Conservation (phyloP, 2,329 filamentous ascomycete genomes). For the Mycosphaerella arachidis region DNA sequence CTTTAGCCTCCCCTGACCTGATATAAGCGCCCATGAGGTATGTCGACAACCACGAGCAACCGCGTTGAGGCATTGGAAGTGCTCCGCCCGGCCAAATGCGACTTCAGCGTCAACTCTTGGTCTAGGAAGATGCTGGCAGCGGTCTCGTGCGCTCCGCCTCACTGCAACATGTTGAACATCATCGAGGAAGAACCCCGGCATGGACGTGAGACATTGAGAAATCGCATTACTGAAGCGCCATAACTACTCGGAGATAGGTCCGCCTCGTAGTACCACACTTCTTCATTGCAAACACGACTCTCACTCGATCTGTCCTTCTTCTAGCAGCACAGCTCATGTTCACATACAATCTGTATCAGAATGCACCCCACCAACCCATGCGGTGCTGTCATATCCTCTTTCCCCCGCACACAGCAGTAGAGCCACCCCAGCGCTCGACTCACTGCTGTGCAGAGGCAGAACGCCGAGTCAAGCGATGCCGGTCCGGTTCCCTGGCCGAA, state of each 20-base stretch:
- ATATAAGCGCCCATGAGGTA: background rate
- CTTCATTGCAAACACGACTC: background rate
- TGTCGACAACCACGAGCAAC: background rate
- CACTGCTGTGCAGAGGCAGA: background rate
- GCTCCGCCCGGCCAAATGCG: background rate
- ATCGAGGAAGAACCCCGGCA: background rate
- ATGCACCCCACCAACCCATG: background rate
- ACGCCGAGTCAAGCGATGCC: background rate
- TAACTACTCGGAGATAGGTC: background rate
- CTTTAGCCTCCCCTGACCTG: background rate
- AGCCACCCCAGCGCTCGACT: background rate
- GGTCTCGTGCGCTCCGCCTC: background rate
- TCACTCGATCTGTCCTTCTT: background rate
- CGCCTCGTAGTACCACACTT: background rate
- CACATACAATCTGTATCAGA: background rate
- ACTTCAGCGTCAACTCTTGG: background rate
- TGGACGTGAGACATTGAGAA: background rate
- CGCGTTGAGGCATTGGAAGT: background rate
- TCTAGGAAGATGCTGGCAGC: background rate
- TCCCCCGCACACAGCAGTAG: background rate
- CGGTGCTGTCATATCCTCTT: background rate
- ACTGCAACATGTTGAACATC: background rate
- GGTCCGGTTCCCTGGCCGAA: background rate
- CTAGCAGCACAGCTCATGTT: background rate
- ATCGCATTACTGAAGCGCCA: background rate